A percentile compares a stretch with the other conserved stretches of the same genome.
Evolutionary conservation across 345 rosid species (phyloP).

Genomic region (Melaleuca alternifolia): DNA sequence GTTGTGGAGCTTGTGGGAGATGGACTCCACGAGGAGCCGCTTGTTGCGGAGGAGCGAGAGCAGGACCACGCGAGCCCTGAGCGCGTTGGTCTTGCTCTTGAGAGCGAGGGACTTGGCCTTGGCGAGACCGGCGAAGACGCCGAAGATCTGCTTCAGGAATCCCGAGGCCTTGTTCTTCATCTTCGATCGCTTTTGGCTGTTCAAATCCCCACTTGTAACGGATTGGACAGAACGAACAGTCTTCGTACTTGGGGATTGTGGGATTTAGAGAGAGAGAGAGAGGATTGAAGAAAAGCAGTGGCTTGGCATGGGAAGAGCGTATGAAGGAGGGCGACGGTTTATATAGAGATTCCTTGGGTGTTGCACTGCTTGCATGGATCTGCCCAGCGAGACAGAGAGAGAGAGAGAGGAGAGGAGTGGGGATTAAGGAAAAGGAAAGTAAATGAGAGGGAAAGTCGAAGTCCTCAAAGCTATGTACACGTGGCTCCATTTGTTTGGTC

Average conservation of each 20-base stretch:
- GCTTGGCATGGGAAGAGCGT: neutral
- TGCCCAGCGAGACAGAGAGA: neutral
- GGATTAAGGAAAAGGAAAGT: constrained; percentile 8
- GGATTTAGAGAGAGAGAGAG: neutral
- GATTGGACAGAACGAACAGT: neutral
- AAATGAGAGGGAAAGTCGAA: neutral
- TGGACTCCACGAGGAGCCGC: constrained; percentile 31
- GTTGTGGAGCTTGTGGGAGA: constrained; percentile 42
- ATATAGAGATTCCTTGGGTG: neutral
- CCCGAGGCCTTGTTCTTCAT: constrained; percentile 35
- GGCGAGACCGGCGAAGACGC: constrained; percentile 16
- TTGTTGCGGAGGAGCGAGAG: constrained; percentile 53
- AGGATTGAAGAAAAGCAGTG: neutral
- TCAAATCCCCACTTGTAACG: neutral
- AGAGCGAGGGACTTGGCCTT: constrained; percentile 40
- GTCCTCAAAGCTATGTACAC: neutral
- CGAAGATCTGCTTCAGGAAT: constrained; percentile 30
- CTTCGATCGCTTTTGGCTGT: neutral
- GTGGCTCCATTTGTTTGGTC: neutral
- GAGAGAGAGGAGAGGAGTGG: neutral
- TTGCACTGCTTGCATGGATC: neutral
- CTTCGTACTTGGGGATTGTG: neutral
- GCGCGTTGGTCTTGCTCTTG: constrained; percentile 44
- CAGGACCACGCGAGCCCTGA: constrained; percentile 50
- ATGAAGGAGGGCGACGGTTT: neutral